A percentile compares a stretch with the other conserved stretches of the same genome.
These are phyloP conservation scores for Tuber calosporum DNA, from an alignment of 495 filamentous ascomycete species.

Conservation along the genomic window DNA sequence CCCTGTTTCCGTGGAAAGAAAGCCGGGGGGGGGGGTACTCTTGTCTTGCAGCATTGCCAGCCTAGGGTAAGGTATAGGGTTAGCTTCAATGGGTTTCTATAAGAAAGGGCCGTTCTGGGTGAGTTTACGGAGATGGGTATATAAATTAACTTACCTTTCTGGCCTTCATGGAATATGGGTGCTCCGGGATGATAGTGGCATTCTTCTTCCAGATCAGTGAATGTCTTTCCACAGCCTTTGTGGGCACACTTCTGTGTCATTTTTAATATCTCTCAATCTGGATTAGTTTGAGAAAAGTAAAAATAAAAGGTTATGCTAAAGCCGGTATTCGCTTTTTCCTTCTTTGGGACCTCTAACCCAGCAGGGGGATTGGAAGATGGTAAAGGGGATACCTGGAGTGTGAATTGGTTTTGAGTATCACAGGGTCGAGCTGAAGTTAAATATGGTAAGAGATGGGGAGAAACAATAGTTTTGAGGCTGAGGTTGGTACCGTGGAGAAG, in stretches of 20 bases:
- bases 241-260: constrained; percentile 94
- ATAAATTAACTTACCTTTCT: constrained; percentile 68
- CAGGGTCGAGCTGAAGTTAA: background rate
- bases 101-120: background rate
- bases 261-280: constrained; percentile 12
- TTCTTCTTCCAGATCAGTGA: constrained; percentile 71
- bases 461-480: background rate
- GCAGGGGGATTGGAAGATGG: background rate
- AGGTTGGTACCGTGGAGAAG: constrained; percentile 11
- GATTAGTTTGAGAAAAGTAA: background rate
- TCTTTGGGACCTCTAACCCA: background rate
- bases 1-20: background rate
- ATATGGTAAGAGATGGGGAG: background rate
- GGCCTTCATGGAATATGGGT: constrained; percentile 94
- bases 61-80: constrained; percentile 50
- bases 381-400: background rate
- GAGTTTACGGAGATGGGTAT: background rate
- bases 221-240: constrained; percentile 87
- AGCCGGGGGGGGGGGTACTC: constrained; percentile 18
- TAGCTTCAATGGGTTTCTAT: constrained; percentile 14
- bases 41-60: constrained; percentile 98
- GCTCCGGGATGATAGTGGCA: constrained; percentile 92
- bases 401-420: constrained; percentile 6
- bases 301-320: background rate
- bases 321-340: constrained; percentile 3